A percentile compares a stretch with the other conserved stretches of the same genome.
These are phyloP conservation scores for Starmerella roubikii DNA, from an alignment of 805 yeast species.

Conservation along the genomic window DNA sequence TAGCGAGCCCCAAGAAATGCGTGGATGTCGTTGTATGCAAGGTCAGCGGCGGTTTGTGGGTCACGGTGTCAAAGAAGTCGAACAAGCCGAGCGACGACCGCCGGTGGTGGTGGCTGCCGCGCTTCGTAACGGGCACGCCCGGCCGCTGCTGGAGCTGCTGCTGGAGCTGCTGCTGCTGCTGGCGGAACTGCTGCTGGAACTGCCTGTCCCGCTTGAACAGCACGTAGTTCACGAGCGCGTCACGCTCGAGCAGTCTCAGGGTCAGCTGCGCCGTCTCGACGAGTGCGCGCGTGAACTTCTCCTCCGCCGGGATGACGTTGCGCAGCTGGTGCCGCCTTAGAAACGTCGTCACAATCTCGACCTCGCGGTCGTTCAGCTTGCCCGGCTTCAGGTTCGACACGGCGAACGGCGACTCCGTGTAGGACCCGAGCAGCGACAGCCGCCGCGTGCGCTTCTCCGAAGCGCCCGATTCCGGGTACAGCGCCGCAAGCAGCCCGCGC, in stretches of 20 bases:
- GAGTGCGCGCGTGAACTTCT: conserved; percentile 26
- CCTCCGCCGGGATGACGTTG: conserved; percentile 27
- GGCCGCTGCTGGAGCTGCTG: not conserved
- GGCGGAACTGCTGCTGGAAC: conserved; percentile 10
- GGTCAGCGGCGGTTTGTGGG: conserved; percentile 6
- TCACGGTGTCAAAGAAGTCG: conserved; percentile 14
- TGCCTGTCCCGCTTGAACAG: conserved; percentile 19
- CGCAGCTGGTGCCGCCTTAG: conserved; percentile 24
- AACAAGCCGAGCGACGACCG: conserved; percentile 17
- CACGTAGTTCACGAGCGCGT: conserved; percentile 15
- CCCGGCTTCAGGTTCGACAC: too few species aligned
- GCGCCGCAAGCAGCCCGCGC: conserved; percentile 7
- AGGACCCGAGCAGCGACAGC: conserved; percentile 21
- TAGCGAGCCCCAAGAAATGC: conserved; percentile 13
- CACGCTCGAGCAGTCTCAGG: conserved; percentile 24
- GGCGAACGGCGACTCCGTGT: conserved; percentile 24
- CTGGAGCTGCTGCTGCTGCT: conserved; percentile 1
- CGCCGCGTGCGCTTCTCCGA: conserved; percentile 18
- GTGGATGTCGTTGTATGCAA: conserved; percentile 17
- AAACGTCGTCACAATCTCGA: conserved; percentile 23
- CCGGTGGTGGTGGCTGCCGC: conserved; percentile 12
- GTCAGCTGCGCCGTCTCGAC: conserved; percentile 25
- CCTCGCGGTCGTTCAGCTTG: conserved; percentile 27
- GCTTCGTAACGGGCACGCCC: conserved; percentile 1
- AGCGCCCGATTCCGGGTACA: conserved; percentile 4